A percentile compares a stretch with the other conserved stretches of the same genome.
These are phyloP conservation scores for Saccharomyces hybrid DNA, from an alignment of 1,139 yeast species.

Conservation along the genomic window DNA sequence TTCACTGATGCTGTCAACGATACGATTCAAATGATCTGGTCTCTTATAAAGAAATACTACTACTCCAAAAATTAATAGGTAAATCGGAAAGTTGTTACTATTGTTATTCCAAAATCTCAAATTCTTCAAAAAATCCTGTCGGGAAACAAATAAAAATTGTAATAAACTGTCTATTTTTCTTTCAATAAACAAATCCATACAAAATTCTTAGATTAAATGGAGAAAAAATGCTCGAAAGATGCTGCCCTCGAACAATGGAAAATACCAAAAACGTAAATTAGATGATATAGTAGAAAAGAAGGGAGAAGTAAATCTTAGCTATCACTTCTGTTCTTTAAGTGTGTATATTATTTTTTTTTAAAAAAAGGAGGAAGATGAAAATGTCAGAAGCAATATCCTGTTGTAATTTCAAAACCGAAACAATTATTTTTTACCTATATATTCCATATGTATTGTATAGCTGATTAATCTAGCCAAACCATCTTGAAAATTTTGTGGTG, in stretches of 20 bases:
- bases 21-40: background rate
- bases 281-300: background rate
- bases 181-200: background rate
- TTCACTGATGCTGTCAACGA: background rate
- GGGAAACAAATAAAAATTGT: background rate
- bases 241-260: background rate
- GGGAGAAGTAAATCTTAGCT: background rate
- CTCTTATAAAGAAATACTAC: background rate
- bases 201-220: background rate
- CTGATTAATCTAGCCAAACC: background rate
- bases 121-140: background rate
- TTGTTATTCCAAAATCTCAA: background rate
- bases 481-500: conserved; percentile 1
- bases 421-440: background rate
- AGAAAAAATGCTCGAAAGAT: background rate
- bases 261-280: background rate
- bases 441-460: background rate
- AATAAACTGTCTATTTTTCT: background rate
- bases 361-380: background rate
- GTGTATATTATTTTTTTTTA: background rate
- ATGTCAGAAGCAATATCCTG: background rate
- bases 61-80: background rate
- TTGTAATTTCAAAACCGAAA: background rate
- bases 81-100: background rate
- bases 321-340: background rate